Percentiles rank a stretch among this genome's conserved stretches.
phyloP scores from a whole-genome alignment of 169 alveolate species.

The Amoebophrya sp. region DNA sequence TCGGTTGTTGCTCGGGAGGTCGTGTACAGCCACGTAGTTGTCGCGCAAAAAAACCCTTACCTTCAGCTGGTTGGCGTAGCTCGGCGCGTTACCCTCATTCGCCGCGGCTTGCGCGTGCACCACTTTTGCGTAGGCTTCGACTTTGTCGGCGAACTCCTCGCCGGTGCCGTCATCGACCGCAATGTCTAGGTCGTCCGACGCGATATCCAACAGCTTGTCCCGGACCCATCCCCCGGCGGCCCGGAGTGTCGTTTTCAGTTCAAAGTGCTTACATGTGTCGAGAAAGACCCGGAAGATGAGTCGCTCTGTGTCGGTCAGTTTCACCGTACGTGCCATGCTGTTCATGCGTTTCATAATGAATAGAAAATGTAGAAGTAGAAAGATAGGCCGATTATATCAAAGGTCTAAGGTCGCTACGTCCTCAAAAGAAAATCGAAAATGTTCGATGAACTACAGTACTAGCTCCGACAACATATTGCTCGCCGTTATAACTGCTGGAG shows the following conservation, averaged over 20 bases:
- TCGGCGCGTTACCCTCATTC: not conserved
- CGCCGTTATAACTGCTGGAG: too few species aligned
- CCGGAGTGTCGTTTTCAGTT: not conserved
- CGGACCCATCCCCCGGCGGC: constrained; percentile 98
- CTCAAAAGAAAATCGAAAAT: too few species aligned
- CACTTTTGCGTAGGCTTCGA: constrained; percentile 48
- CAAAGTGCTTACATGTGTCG: not conserved
- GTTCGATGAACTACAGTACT: too few species aligned
- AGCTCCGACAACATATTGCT: too few species aligned
- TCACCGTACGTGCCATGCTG: not conserved
- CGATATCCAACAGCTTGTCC: constrained; percentile 73
- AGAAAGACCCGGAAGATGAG: not conserved
- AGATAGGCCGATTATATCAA: too few species aligned
- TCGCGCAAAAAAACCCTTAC: too few species aligned
- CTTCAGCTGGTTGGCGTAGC: not conserved
- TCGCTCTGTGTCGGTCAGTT: not conserved
- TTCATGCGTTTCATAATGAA: too few species aligned
- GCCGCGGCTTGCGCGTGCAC: constrained; percentile 35
- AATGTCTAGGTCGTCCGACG: constrained; percentile 85
- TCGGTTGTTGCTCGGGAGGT: too few species aligned
- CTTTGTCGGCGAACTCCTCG: constrained; percentile 63
- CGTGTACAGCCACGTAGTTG: too few species aligned
- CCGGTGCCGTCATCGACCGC: constrained; percentile 93
- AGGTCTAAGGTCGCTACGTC: too few species aligned
- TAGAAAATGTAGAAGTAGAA: too few species aligned